Conservation (phyloP, 2,329 filamentous ascomycete genomes). For the Trichoderma semiorbis region DNA sequence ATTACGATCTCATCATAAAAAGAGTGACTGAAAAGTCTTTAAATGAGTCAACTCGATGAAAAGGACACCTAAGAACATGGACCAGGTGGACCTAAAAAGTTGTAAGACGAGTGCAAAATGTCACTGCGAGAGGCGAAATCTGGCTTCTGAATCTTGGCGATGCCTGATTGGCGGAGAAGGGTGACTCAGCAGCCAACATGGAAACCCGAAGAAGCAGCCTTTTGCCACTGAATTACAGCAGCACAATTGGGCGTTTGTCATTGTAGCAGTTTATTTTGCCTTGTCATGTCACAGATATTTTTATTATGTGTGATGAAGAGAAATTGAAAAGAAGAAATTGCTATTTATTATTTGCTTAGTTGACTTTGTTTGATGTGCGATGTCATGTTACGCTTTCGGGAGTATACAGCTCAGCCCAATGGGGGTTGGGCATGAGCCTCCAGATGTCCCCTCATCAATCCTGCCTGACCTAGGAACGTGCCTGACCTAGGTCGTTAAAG, state of each 20-base stretch:
- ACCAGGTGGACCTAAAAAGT: slow-evolving; percentile 8
- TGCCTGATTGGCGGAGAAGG: slow-evolving; percentile 14
- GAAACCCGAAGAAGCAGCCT: background rate
- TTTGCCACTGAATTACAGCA: background rate
- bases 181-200: slow-evolving; percentile 11
- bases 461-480: too few relatives aligned
- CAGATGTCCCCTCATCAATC: too few relatives aligned
- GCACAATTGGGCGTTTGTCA: background rate
- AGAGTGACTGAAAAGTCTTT: background rate
- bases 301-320: background rate
- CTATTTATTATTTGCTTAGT: background rate
- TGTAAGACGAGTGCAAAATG: background rate
- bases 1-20: background rate
- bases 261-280: background rate
- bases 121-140: slow-evolving; percentile 16
- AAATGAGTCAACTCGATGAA: slow-evolving; percentile 20
- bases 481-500: too few relatives aligned
- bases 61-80: slow-evolving; percentile 21
- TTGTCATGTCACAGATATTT: too few relatives aligned
- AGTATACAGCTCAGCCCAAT: background rate
- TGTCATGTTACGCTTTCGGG: background rate
- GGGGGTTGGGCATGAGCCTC: background rate
- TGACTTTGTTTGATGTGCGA: background rate
- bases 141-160: slow-evolving; percentile 18
- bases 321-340: background rate